phyloP scores from a whole-genome alignment of 148 eudicot species.

The Euryodendron excelsum region DNA sequence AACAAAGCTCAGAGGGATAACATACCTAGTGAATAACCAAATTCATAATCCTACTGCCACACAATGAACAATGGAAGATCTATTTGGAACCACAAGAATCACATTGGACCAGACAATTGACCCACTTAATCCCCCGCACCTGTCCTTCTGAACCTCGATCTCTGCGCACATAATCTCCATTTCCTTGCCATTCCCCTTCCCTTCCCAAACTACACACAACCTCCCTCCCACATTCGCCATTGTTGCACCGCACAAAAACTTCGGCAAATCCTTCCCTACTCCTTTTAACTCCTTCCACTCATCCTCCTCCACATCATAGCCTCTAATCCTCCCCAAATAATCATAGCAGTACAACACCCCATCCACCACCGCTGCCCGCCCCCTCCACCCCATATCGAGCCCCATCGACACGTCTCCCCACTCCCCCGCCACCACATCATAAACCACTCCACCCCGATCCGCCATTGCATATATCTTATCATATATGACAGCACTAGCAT shows the following conservation, averaged over 20 bases:
- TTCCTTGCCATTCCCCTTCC: slow-evolving; percentile 50
- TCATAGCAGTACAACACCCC: slow-evolving; percentile 87
- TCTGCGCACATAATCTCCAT: slow-evolving; percentile 71
- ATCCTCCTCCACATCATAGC: slow-evolving; percentile 64
- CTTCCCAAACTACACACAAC: slow-evolving; percentile 88
- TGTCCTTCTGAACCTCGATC: slow-evolving; percentile 69
- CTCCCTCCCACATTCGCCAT: slow-evolving; percentile 78
- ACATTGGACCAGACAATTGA: slow-evolving; percentile 57
- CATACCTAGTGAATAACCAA: slow-evolving; percentile 2
- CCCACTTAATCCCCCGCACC: slow-evolving; percentile 52
- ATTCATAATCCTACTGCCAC: slow-evolving; percentile 51
- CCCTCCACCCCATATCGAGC: slow-evolving; percentile 94
- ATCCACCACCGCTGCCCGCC: slow-evolving; percentile 73
- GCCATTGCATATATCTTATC: slow-evolving; percentile 88
- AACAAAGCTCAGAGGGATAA: neutral
- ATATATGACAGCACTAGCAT: slow-evolving; percentile 70
- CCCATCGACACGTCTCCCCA: slow-evolving; percentile 65
- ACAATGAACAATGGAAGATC: slow-evolving; percentile 68
- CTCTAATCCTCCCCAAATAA: slow-evolving; percentile 80
- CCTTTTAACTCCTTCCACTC: slow-evolving; percentile 78
- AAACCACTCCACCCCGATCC: slow-evolving; percentile 86
- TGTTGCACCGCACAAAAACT: slow-evolving; percentile 88
- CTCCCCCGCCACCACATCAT: slow-evolving; percentile 41
- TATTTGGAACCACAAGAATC: slow-evolving; percentile 49
- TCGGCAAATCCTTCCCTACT: slow-evolving; percentile 68